Evolutionary conservation across 2,329 filamentous ascomycete genomes (phyloP), one percentile per base, ranked within the genome.

Genomic region (Arthroderma uncinatum): DNA sequence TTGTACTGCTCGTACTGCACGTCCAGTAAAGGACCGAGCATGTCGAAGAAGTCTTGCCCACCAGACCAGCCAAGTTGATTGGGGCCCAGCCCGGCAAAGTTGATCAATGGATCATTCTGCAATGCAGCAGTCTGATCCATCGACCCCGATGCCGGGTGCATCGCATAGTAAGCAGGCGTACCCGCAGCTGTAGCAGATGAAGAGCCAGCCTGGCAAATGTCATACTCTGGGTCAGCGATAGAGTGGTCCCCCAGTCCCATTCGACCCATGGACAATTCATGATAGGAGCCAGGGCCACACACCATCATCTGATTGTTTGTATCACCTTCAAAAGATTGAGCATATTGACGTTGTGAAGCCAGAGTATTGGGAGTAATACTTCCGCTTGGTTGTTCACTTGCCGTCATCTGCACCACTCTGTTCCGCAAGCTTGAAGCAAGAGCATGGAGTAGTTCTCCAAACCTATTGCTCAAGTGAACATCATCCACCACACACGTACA

Each of bases 381-480:
- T 21, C 55, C 60, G 34, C 59, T 62, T 16, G 55, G 57, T 8
- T 28, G 48, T 36, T 56, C 37, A 34, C 58, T 55, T n/a, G 54
- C 54, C 14, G 28, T 36, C 9, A 58, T 54, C 30, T 58, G 50
- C 40, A 60, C 54, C 28, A 62, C 60, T 7, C 61, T 57, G 34
- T 37, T 61, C 14, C 60, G 60, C 44, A 62, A 58, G 44, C 60
- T 62, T 8, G 59, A 37, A 16, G 55, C 59, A 36, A 63, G 57
- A 12, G 62, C 62, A 12, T 59, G 56, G 28, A 63, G 59, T 2
- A 63, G 55, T 39, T 63, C 62, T 5, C 62, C 62, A 47, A 93
- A 93, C 6, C 87, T 82, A 59, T 87, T 89, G 30, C 75, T 76
- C 2, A 82, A 74, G 65, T 82, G 79, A 7, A 82, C 78, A 63